phyloP scores from a whole-genome alignment of 2,329 filamentous ascomycete genomes.

The Aotearoamyces nothofagi region DNA sequence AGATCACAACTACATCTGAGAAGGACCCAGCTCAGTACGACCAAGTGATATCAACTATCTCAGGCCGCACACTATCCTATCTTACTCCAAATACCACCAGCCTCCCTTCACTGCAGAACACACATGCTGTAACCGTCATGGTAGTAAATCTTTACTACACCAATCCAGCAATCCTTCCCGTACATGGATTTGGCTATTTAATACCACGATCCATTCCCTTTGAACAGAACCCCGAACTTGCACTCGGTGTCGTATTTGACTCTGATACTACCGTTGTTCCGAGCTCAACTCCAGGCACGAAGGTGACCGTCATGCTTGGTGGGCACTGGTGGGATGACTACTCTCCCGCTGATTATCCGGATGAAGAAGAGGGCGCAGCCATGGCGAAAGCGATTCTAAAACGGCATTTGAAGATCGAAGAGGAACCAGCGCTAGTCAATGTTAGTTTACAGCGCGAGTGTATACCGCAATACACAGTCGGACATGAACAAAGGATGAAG shows the following conservation, averaged over 20 bases:
- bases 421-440: slow-evolving; percentile 42
- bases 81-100: slow-evolving; percentile 7
- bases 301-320: slow-evolving; percentile 87
- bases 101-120: slow-evolving; percentile 34
- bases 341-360: slow-evolving; percentile 33
- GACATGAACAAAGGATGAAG: slow-evolving; percentile 34
- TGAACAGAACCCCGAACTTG: slow-evolving; percentile 65
- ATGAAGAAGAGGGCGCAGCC: slow-evolving; percentile 45
- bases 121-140: slow-evolving; percentile 67
- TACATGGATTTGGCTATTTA: slow-evolving; percentile 78
- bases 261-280: slow-evolving; percentile 33
- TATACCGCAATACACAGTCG: slow-evolving; percentile 81
- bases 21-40: slow-evolving; percentile 24
- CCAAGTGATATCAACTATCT: slow-evolving; percentile 50
- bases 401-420: slow-evolving; percentile 57
- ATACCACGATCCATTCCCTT: slow-evolving; percentile 60
- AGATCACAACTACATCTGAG: slow-evolving; percentile 18
- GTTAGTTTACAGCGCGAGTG: slow-evolving; percentile 53
- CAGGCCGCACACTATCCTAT: slow-evolving; percentile 11
- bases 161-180: slow-evolving; percentile 41
- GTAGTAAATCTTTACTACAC: slow-evolving; percentile 82
- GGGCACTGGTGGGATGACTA: slow-evolving; percentile 78
- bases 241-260: slow-evolving; percentile 87
- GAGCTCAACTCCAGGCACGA: slow-evolving; percentile 51
- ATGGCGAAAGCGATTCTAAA: slow-evolving; percentile 58